A percentile compares a stretch with the other conserved stretches of the same genome.
These are phyloP conservation scores for Prunus dulcis DNA, from an alignment of 306 rosid genomes.

Conservation along the genomic window DNA sequence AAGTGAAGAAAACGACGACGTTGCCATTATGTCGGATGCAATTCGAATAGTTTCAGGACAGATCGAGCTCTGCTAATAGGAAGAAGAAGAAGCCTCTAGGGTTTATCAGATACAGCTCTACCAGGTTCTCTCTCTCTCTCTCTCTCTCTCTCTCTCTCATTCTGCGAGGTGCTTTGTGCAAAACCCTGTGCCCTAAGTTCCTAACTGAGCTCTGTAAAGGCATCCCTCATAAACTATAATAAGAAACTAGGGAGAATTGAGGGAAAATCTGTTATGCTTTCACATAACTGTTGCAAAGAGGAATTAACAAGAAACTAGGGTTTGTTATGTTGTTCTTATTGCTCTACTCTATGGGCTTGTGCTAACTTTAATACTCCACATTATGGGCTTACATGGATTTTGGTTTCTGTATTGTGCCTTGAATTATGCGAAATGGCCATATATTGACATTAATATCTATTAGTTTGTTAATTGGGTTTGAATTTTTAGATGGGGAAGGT, in stretches of 20 bases:
- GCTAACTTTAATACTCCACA: too few species aligned
- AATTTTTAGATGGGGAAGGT: not conserved
- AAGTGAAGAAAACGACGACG: not conserved
- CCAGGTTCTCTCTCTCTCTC: constrained; percentile 4
- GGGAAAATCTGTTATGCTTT: not conserved
- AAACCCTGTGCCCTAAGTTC: too few species aligned
- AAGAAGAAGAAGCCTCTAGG: constrained; percentile 14
- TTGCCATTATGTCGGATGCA: not conserved
- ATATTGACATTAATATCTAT: not conserved
- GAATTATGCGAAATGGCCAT: not conserved
- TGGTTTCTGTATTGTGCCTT: not conserved
- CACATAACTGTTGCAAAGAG: not conserved
- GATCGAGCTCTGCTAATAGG: not conserved
- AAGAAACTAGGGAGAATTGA: not conserved
- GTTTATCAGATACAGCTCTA: constrained; percentile 3
- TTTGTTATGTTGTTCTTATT: not conserved
- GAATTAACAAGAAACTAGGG: not conserved
- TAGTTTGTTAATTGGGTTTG: not conserved
- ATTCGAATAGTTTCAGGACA: not conserved
- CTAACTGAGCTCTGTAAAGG: not conserved
- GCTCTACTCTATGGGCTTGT: too few species aligned
- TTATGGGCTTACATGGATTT: too few species aligned
- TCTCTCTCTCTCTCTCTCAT: not conserved
- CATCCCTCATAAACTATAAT: not conserved
- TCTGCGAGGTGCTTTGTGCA: not conserved